Evolutionary conservation across 2,329 filamentous ascomycete genomes (phyloP).

Genomic region (Paraphoma sp.): DNA sequence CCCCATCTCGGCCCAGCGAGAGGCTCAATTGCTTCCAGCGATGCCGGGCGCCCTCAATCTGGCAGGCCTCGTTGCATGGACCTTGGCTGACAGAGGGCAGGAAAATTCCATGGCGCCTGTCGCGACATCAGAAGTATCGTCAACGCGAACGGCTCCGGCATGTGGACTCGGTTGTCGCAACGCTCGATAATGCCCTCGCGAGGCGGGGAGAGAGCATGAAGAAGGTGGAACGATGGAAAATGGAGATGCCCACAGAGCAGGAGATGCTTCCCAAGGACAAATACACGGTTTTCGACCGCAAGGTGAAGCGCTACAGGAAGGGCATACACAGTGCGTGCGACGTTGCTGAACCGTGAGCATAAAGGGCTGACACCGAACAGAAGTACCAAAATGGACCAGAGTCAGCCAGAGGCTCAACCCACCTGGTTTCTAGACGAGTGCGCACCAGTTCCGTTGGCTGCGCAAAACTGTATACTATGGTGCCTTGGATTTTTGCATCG

Average conservation of each 20-base stretch:
- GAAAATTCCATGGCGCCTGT: slow-evolving; percentile 98
- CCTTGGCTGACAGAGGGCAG: slow-evolving; percentile 50
- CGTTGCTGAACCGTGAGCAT: not conserved
- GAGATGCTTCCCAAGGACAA: slow-evolving; percentile 98
- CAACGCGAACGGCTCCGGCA: slow-evolving; percentile 56
- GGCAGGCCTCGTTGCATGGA: too few relatives aligned
- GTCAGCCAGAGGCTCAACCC: slow-evolving; percentile 94
- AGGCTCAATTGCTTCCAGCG: too few relatives aligned
- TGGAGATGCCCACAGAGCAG: slow-evolving; percentile 91
- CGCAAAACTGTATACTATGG: slow-evolving; percentile 36
- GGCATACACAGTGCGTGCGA: slow-evolving; percentile 88
- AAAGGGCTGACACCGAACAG: slow-evolving; percentile 69
- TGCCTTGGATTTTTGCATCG: slow-evolving; percentile 28
- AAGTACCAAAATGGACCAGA: slow-evolving; percentile 79
- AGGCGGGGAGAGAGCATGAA: slow-evolving; percentile 74
- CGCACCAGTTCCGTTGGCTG: too few relatives aligned
- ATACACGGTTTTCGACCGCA: slow-evolving; percentile 97
- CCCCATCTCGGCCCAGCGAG: too few relatives aligned
- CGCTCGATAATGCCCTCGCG: slow-evolving; percentile 77
- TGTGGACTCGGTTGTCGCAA: slow-evolving; percentile 87
- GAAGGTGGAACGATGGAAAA: slow-evolving; percentile 87
- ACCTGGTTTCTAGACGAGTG: slow-evolving; percentile 76
- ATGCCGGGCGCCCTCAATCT: too few relatives aligned
- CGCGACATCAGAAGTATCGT: slow-evolving; percentile 63
- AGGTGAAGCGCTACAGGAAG: slow-evolving; percentile 95